phyloP scores from a whole-genome alignment of 164 flowering plant genomes.

The Piper longum region DNA sequence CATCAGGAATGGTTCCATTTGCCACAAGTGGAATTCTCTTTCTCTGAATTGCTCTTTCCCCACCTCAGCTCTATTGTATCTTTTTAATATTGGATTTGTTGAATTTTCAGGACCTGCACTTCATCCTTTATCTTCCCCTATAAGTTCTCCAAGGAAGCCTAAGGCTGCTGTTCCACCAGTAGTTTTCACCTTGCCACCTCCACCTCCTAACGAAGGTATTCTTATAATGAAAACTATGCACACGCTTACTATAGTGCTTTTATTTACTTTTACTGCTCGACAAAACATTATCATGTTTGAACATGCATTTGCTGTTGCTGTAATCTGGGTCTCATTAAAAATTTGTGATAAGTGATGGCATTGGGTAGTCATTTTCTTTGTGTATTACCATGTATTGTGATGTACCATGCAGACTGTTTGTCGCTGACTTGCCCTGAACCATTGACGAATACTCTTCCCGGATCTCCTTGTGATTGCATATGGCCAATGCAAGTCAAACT shows the following conservation, averaged over 20 bases:
- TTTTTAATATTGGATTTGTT: not conserved
- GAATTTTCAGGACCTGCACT: slow-evolving; percentile 15
- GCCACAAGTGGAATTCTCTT: slow-evolving; percentile 14
- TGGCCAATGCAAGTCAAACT: slow-evolving; percentile 64
- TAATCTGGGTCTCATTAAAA: too few relatives aligned
- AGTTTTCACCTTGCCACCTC: slow-evolving; percentile 39
- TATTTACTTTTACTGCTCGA: too few relatives aligned
- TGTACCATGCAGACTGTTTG: slow-evolving; percentile 44
- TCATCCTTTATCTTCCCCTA: slow-evolving; percentile 28
- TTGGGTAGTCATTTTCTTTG: too few relatives aligned
- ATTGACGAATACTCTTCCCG: slow-evolving; percentile 33
- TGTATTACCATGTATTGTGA: slow-evolving; percentile 2
- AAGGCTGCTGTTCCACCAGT: slow-evolving; percentile 23
- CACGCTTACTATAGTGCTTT: too few relatives aligned
- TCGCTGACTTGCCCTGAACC: slow-evolving; percentile 43
- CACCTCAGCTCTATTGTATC: not conserved
- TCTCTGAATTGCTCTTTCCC: not conserved
- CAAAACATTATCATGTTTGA: too few relatives aligned
- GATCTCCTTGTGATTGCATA: slow-evolving; percentile 41
- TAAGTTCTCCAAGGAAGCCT: slow-evolving; percentile 20
- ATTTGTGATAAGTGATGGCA: too few relatives aligned
- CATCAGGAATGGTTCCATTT: slow-evolving; percentile 14
- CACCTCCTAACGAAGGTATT: slow-evolving; percentile 11
- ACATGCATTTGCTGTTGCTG: too few relatives aligned
- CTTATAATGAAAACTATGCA: not conserved